Evolutionary conservation across 2,329 filamentous ascomycete genomes (phyloP).

Genomic region (Fusarium guadeloupense): DNA sequence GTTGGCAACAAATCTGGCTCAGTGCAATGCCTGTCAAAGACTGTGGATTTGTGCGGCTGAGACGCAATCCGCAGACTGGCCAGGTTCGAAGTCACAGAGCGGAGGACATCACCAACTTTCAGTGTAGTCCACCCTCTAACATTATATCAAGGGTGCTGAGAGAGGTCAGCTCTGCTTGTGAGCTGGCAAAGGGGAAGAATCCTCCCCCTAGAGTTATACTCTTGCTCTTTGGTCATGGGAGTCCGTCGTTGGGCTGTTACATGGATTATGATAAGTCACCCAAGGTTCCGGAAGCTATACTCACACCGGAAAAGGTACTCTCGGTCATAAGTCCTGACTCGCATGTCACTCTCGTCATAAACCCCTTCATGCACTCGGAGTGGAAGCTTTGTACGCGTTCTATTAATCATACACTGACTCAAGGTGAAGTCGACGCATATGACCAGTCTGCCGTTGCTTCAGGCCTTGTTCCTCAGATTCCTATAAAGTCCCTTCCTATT

Average conservation of each 20-base stretch:
- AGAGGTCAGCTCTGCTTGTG: background rate
- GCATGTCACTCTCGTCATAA: background rate
- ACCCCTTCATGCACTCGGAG: background rate
- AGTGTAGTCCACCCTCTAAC: background rate
- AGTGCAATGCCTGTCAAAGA: background rate
- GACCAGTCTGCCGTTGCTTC: background rate
- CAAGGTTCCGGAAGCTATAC: background rate
- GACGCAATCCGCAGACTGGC: background rate
- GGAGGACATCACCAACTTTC: background rate
- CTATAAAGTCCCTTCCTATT: background rate
- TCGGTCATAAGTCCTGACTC: background rate
- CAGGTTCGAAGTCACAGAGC: background rate
- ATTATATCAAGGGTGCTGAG: background rate
- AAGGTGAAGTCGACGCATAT: background rate
- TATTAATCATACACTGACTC: background rate
- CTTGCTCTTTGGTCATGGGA: conserved; percentile 1
- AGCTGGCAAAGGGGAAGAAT: background rate
- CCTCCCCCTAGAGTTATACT: background rate
- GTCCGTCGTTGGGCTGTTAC: background rate
- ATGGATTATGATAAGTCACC: background rate
- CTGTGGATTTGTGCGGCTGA: rapidly evolving
- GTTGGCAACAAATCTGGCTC: background rate
- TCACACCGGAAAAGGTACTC: background rate
- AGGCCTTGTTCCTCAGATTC: background rate
- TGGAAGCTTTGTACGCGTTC: background rate